Percentiles rank a stretch among this genome's conserved stretches.
Conservation (phyloP, 306 rosid genomes). For the Lathyrus oleraceus region DNA sequence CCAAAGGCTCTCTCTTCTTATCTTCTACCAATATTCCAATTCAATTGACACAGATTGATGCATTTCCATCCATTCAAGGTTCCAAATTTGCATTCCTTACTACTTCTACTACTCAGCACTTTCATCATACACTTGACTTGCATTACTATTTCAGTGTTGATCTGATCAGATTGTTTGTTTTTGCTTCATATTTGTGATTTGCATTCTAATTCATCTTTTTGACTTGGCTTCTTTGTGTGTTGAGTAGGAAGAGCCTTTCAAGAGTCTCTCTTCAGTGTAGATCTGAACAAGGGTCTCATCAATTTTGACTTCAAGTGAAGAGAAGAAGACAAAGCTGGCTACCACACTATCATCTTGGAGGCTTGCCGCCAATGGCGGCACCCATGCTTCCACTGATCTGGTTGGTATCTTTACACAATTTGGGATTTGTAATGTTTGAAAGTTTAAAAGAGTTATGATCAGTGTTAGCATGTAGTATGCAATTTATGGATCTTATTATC, state of each 20-base stretch:
- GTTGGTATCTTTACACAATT: slow-evolving; percentile 46
- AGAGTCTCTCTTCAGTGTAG: slow-evolving; percentile 48
- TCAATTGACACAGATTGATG: slow-evolving; percentile 37
- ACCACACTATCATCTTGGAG: slow-evolving; percentile 77
- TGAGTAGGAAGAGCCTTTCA: slow-evolving; percentile 63
- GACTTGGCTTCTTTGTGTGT: background rate
- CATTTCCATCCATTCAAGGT: slow-evolving; percentile 44
- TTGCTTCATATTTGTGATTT: slow-evolving; percentile 23
- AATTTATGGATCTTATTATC: slow-evolving; percentile 28
- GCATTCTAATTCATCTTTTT: slow-evolving; percentile 15
- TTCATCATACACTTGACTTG: background rate
- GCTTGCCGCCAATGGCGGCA: slow-evolving; percentile 77
- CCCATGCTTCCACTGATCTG: slow-evolving; percentile 69
- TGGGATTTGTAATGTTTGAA: background rate
- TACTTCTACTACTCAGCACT: background rate
- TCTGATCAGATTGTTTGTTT: slow-evolving; percentile 11
- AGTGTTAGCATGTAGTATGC: background rate
- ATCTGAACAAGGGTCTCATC: slow-evolving; percentile 59
- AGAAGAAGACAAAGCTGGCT: slow-evolving; percentile 65
- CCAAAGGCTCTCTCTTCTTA: slow-evolving; percentile 30
- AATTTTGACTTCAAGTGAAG: background rate
- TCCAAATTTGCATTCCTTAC: background rate
- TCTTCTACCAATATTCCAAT: slow-evolving; percentile 53
- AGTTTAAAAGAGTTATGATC: background rate
- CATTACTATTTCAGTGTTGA: background rate